Evolutionary conservation across 1,139 yeast species (phyloP), one percentile per base, ranked within the genome.

Genomic region (Taiozyma sp.): DNA sequence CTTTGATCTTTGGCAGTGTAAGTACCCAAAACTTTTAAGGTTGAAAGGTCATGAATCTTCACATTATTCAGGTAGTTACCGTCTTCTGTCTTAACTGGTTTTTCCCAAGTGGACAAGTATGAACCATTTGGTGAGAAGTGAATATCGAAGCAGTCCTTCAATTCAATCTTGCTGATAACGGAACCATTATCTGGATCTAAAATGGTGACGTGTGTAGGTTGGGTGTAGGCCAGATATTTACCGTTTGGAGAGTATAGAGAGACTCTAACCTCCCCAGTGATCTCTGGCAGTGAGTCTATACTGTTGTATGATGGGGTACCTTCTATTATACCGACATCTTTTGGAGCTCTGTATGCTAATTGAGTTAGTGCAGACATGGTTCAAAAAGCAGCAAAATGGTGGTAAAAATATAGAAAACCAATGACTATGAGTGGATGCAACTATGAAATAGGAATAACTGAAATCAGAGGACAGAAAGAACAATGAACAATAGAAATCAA

Each of bases 121-220:
- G 84, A 81, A n/a, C 97, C 98, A 51, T 82, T 76, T 12, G 97
- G 96, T 13, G 97, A 89, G 66, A 93, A 90, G 59, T 82, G 83
- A 62, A 93, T 70, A 65, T 93, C 98, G 62, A 85, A 83, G 24
- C 87, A 62, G 44, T 63, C 67, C 41, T 58, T 57, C 39, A 62
- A 36, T 40, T 57, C 61, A 36, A 64, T 53, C 46, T 57, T 61
- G 46, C 51, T 55, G 24, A 63, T 51, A 6, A 58, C 48, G 14
- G 61, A 50, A 2, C 65, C 67, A 48, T 56, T 54, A 34, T 62
- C 63, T 23, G 68, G 65, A 39, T 61, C 58, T 30, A 61, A 43
- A 13, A 65, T 52, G 1, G 62, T 54, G 41, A 63, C 68, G 32
- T 46, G 52, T 16, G 64, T 60, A 28, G 72, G 72, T 46, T 73